A percentile compares a stretch with the other conserved stretches of the same genome.
phyloP scores from a whole-genome alignment of 306 rosid genomes.

The Ormosia semicastrata region DNA sequence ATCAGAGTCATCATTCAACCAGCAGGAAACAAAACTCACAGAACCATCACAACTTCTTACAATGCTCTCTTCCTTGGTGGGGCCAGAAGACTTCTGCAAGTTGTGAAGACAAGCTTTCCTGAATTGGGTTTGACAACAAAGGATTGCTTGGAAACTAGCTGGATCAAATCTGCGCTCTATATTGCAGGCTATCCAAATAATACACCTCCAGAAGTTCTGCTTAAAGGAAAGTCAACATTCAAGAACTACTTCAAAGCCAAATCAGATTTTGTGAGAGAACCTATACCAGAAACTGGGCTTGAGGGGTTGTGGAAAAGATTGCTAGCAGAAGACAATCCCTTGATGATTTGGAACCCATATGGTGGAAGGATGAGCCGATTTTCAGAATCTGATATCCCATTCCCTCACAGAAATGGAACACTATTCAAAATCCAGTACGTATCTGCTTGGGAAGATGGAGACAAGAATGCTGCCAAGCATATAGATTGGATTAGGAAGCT shows the following conservation, averaged over 20 bases:
- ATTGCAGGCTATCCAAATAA: slow-evolving; percentile 35
- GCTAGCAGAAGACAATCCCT: slow-evolving; percentile 32
- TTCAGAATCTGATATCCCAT: slow-evolving; percentile 50
- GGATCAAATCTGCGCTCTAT: slow-evolving; percentile 64
- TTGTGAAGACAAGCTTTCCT: slow-evolving; percentile 48
- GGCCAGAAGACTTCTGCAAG: slow-evolving; percentile 26
- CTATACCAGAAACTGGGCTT: slow-evolving; percentile 43
- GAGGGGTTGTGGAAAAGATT: slow-evolving; percentile 56
- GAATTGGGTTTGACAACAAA: slow-evolving; percentile 51
- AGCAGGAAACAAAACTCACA: slow-evolving; percentile 27
- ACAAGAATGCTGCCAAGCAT: slow-evolving; percentile 29
- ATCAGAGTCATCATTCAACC: slow-evolving; percentile 45
- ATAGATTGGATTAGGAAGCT: slow-evolving; percentile 47
- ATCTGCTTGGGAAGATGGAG: slow-evolving; percentile 25
- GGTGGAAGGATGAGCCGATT: slow-evolving; percentile 63
- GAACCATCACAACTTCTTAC: slow-evolving; percentile 27
- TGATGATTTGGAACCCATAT: slow-evolving; percentile 56
- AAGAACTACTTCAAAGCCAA: slow-evolving; percentile 60
- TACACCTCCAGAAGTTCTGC: slow-evolving; percentile 41
- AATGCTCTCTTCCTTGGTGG: slow-evolving; percentile 57
- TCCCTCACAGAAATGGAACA: slow-evolving; percentile 65
- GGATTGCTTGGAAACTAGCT: slow-evolving; percentile 53
- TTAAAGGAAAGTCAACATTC: slow-evolving; percentile 32
- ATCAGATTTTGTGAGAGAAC: slow-evolving; percentile 57
- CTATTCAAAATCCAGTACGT: slow-evolving; percentile 50